Evolutionary conservation across 2,329 filamentous ascomycete species (phyloP).

Genomic region (Exophiala phaeomuriformis): DNA sequence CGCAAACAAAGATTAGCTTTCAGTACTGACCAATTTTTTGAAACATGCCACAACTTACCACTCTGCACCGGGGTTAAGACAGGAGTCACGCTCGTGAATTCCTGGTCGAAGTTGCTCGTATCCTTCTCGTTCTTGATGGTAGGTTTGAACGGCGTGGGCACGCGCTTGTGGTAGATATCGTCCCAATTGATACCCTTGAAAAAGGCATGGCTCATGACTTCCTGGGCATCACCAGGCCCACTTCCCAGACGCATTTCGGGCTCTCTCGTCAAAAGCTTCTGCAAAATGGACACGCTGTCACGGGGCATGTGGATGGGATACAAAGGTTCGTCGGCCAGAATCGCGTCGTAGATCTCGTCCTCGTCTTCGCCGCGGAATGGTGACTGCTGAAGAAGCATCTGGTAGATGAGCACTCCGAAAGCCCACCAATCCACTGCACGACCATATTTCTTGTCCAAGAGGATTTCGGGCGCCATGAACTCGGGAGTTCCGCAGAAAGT

Average conservation of each 20-base stretch:
- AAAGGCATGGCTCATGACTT: slow-evolving; percentile 98
- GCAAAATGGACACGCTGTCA: slow-evolving; percentile 93
- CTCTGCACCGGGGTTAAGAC: slow-evolving; percentile 95
- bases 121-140: slow-evolving; percentile 86
- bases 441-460: slow-evolving; percentile 97
- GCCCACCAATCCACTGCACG: slow-evolving; percentile 99
- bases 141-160: slow-evolving; percentile 81
- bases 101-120: slow-evolving; percentile 98
- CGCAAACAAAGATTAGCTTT: not conserved
- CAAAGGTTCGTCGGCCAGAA: slow-evolving; percentile 90
- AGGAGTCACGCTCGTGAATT: slow-evolving; percentile 96
- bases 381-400: slow-evolving; percentile 98
- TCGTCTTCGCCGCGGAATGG: slow-evolving; percentile 98
- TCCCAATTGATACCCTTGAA: slow-evolving; percentile 98
- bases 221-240: slow-evolving; percentile 92
- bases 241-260: slow-evolving; percentile 88
- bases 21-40: not conserved
- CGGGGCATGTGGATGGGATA: slow-evolving; percentile 99
- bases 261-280: slow-evolving; percentile 93
- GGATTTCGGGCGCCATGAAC: slow-evolving; percentile 98
- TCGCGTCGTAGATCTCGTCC: slow-evolving; percentile 98
- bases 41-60: slow-evolving; percentile 54
- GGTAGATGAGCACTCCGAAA: slow-evolving; percentile 96
- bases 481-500: slow-evolving; percentile 99
- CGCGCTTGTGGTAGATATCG: slow-evolving; percentile 92